Evolutionary conservation across 2,329 filamentous ascomycete species (phyloP).

Genomic region (Arthroderma uncinatum): DNA sequence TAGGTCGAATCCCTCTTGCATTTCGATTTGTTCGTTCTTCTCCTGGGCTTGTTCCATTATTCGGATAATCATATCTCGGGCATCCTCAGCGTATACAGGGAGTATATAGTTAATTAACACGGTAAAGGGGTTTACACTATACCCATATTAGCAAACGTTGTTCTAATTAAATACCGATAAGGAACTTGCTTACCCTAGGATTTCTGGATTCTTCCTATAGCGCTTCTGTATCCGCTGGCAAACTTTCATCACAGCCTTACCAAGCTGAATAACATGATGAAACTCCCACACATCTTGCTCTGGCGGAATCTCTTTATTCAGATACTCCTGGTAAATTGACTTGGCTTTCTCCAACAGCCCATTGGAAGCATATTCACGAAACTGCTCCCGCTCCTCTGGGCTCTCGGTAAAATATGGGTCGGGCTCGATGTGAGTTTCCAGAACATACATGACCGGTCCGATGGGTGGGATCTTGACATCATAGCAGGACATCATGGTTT

Average conservation of each 20-base stretch:
- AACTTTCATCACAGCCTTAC: conserved; percentile 72
- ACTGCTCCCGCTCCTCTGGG: conserved; percentile 59
- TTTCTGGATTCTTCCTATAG: conserved; percentile 74
- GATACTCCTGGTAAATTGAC: conserved; percentile 66
- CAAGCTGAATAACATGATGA: conserved; percentile 77
- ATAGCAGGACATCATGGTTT: conserved; percentile 77
- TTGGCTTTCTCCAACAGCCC: conserved; percentile 63
- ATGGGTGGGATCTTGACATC: conserved; percentile 76
- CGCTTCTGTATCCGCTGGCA: conserved; percentile 85
- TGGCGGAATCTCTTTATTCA: conserved; percentile 69
- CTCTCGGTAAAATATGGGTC: conserved; percentile 66
- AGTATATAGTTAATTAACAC: conserved; percentile 75
- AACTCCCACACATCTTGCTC: conserved; percentile 80
- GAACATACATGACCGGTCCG: conserved; percentile 64
- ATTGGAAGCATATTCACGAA: conserved; percentile 58
- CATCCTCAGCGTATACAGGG: conserved; percentile 82
- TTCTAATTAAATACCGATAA: background rate
- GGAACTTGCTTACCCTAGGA: conserved; percentile 54
- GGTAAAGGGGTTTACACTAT: conserved; percentile 47
- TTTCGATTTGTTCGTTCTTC: conserved; percentile 61
- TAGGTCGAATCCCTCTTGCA: conserved; percentile 87
- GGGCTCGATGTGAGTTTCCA: conserved; percentile 69
- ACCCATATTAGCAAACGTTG: conserved; percentile 16
- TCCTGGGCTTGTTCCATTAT: conserved; percentile 65
- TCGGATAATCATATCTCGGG: conserved; percentile 67